Evolutionary conservation across 2,329 filamentous ascomycete genomes (phyloP).

Genomic region (Neonectria ditissima): DNA sequence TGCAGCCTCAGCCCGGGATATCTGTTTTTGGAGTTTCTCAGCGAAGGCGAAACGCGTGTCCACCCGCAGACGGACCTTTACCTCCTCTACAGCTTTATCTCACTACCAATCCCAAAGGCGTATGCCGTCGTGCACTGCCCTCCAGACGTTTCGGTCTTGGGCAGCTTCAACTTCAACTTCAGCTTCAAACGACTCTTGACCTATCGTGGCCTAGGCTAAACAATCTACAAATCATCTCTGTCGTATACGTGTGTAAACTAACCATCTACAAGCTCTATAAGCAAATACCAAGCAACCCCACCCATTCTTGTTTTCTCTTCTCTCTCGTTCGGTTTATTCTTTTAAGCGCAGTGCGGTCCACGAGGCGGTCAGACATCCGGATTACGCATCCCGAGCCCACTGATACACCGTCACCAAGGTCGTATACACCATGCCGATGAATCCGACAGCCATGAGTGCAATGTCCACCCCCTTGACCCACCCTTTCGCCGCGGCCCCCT

Average conservation of each 20-base stretch:
- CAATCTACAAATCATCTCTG: slow-evolving; percentile 3
- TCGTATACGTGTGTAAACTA: slow-evolving; percentile 4
- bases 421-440: slow-evolving; percentile 78
- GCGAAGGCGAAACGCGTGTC: slow-evolving; percentile 4
- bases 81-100: slow-evolving; percentile 3
- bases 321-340: not conserved
- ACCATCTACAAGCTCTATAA: slow-evolving; percentile 8
- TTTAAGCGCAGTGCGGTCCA: not conserved
- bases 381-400: slow-evolving; percentile 47
- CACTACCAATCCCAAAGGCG: slow-evolving; percentile 23
- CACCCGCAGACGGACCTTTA: not conserved
- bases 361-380: not conserved
- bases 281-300: slow-evolving; percentile 5
- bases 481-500: slow-evolving; percentile 69
- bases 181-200: slow-evolving; percentile 12
- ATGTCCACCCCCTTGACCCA: slow-evolving; percentile 70
- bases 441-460: slow-evolving; percentile 71
- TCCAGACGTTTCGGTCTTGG: slow-evolving; percentile 16
- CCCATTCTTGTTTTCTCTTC: slow-evolving; percentile 16
- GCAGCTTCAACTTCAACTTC: slow-evolving; percentile 1
- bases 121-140: slow-evolving; percentile 12
- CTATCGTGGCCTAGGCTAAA: slow-evolving; percentile 12
- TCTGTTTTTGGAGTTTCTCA: slow-evolving; percentile 23
- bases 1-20: slow-evolving; percentile 23
- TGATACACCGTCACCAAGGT: slow-evolving; percentile 68